Base-by-base conservation (phyloP, 106 monocot species). In the Allium cepa region DNA sequence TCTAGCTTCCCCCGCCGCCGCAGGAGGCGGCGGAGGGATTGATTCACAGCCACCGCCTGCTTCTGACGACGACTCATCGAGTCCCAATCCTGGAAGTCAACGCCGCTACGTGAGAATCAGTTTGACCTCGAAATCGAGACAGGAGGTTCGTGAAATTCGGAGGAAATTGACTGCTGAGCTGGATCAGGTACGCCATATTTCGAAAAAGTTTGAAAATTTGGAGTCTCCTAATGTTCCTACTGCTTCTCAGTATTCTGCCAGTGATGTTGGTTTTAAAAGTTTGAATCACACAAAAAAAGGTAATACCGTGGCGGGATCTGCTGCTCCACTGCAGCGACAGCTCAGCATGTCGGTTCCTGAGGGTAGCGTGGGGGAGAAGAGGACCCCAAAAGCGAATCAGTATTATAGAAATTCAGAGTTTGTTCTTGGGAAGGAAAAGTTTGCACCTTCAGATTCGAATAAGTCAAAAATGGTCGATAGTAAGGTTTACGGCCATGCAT, bases 321-420 rank as follows among this genome's bases (percentile, higher is more conserved):
- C 53, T 11, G 16, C 52, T 45, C 49, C 76, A 0, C 46, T 73
- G 17, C 74, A 63, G 17, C 82, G 72, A 15, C 83, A 75, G 61
- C 73, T 81, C 22, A 79, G 75, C 51, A 71, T 83, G 45, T 85
- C 80, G 2, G 71, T 74, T 58, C 72, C 28, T 48, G 72, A 46
- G 75, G 82, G 69, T 22, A 71, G 66, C 8, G 62, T 47, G 0
- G 5, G 69, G 7, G 90, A 90, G 70, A 90, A 90, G 81, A 52
- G 86, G 63, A 81, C 90, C 1, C 81, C 90, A 0, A 90, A 90
- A 67, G 86, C 81, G 26, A 90, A 86, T 64, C 80, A 81, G 72
- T 76, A 83, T 52, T 81, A 90, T 52, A 67, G 66, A 48, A 91
- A 79, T 61, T 81, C 86, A 0, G 86, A 91, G 3, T 91, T 91